Evolutionary conservation across 148 eudicot species (phyloP), one percentile per base, ranked within the genome.

Genomic region (Arbutus unedo): DNA sequence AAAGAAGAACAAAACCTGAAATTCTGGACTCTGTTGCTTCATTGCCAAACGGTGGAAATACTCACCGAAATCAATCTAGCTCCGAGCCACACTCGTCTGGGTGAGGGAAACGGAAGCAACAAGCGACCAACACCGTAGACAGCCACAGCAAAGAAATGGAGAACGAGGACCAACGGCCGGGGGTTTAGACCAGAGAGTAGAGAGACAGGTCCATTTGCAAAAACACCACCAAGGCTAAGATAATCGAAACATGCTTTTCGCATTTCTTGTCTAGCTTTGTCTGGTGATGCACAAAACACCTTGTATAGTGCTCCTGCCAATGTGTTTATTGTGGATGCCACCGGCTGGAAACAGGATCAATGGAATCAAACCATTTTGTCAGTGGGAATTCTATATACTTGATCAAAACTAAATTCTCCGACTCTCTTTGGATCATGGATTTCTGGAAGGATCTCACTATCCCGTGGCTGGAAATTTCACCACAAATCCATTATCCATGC

Each of bases 81-180:
- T 62, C 87, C 88, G 9, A 87, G 84, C 85, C 86, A 80, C 75
- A 77, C 23, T 0, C 92, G 84, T 70, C 47, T 76, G 54, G 88
- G 92, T 16, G 91, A 87, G 21, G 92, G 92, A 79, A 84, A 81
- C 48, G 92, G 92, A 16, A 88, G 70, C 64, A 90, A 31, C 67
- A 88, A 74, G 38, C 91, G 91, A 19, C 91, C 92, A 21, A 88
- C 88, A 16, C 89, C 91, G 49, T 83, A 90, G 25, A 90, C 25
- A 47, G 92, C 92, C 60, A 90, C 88, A 19, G 91, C 90, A 79
- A 90, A 89, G 88, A 87, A 88, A 82, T 85, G 88, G 21, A 83
- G 73, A 31, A 90, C 82, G 79, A 90, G 78, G 83, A 82, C 83
- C 81, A 89, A 21, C 0, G 90, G 89, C 44, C 86, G 78, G 14